Conservation (phyloP, 2,329 filamentous ascomycete species). For the Coleophoma cylindrospora region DNA sequence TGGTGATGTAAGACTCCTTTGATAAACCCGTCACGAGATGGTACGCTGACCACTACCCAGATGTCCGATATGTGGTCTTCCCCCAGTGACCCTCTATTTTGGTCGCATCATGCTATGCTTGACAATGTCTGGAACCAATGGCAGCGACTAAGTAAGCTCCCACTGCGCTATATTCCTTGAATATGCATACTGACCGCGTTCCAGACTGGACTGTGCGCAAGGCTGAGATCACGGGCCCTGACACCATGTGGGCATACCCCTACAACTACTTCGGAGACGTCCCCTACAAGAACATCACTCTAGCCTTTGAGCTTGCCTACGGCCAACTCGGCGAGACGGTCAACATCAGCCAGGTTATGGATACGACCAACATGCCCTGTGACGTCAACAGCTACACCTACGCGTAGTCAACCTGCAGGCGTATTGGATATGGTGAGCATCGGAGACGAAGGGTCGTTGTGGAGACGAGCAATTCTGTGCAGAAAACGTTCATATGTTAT, state of each 20-base stretch:
- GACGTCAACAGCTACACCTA: slow-evolving; percentile 13
- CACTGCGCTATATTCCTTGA: no score
- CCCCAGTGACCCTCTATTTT: slow-evolving; percentile 31
- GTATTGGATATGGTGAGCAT: no score
- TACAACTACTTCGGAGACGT: slow-evolving; percentile 27
- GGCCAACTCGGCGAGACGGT: slow-evolving; percentile 8
- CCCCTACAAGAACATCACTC: slow-evolving; percentile 28
- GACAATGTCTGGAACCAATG: slow-evolving; percentile 25
- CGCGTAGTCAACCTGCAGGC: slow-evolving; percentile 1
- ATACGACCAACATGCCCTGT: slow-evolving; percentile 3
- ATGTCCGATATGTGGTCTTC: slow-evolving; percentile 20
- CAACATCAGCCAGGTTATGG: slow-evolving; percentile 15
- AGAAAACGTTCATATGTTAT: no score
- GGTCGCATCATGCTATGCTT: slow-evolving; percentile 17
- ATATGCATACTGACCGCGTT: not conserved
- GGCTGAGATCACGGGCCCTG: slow-evolving; percentile 27
- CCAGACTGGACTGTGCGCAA: slow-evolving; percentile 22
- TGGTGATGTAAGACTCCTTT: slow-evolving; percentile 18
- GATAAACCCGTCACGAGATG: no score
- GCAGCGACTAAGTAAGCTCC: slow-evolving; percentile 13
- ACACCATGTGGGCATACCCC: slow-evolving; percentile 27
- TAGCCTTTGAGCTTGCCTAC: slow-evolving; percentile 17
- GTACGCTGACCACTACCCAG: no score
- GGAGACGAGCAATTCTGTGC: no score
- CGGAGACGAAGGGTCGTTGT: no score